A percentile compares a stretch with the other conserved stretches of the same genome.
These are phyloP conservation scores for Nicotiana obtusifolia DNA, from an alignment of 257 asterid species.

Conservation along the genomic window DNA sequence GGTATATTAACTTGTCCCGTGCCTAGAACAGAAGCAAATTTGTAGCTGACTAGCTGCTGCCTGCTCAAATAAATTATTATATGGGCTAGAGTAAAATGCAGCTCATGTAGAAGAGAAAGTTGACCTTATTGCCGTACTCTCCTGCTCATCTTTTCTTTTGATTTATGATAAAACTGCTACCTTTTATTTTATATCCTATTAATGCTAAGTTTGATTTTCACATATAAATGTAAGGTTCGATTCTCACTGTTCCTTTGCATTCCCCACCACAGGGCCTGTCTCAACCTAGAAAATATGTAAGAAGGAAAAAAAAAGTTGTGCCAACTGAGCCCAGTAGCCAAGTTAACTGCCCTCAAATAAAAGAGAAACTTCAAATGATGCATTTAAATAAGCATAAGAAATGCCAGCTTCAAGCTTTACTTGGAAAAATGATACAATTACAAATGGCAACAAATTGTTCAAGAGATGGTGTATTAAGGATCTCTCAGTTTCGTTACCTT, in stretches of 20 bases:
- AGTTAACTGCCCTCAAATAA: too few species aligned
- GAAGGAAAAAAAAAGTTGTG: too few species aligned
- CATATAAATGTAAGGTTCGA: too few species aligned
- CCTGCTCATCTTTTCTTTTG: neutral
- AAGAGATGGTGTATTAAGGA: too few species aligned
- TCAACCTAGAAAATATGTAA: too few species aligned
- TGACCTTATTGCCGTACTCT: neutral
- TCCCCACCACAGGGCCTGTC: too few species aligned
- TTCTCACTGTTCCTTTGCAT: too few species aligned
- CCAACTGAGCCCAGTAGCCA: too few species aligned
- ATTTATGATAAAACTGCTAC: neutral
- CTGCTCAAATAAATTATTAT: neutral
- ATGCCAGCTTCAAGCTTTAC: neutral
- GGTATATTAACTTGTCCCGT: neutral
- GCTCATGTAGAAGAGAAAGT: neutral
- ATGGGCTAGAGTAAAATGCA: neutral
- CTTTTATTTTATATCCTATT: too few species aligned
- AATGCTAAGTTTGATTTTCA: too few species aligned
- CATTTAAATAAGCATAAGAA: neutral
- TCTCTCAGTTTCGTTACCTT: neutral
- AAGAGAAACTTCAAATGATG: too few species aligned
- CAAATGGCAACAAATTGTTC: neutral
- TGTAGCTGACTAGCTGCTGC: neutral
- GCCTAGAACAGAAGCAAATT: neutral
- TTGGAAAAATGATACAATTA: neutral